phyloP scores from a whole-genome alignment of 441 rosid genomes.

The Erodium texanum region DNA sequence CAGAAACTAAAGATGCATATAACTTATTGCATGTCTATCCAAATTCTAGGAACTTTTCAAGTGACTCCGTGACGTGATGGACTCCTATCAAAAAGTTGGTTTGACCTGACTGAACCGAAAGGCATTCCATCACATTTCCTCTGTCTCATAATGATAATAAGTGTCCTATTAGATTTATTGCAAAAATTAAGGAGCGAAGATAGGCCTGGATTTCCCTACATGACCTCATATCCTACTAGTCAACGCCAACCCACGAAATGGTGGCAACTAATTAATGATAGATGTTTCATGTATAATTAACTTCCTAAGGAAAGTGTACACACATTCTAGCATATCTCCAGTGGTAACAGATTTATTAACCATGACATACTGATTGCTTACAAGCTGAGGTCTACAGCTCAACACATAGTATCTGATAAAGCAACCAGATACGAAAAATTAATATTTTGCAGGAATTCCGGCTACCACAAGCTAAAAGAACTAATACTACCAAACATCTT shows the following conservation, averaged over 20 bases:
- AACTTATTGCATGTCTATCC: no score
- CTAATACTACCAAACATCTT: background rate
- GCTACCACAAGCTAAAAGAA: background rate
- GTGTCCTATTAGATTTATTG: no score
- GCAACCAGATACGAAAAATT: background rate
- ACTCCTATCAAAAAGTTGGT: no score
- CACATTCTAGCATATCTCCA: background rate
- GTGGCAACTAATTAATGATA: background rate
- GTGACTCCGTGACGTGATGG: no score
- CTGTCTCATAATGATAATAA: no score
- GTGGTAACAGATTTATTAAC: background rate
- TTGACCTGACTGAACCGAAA: background rate
- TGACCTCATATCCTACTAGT: background rate
- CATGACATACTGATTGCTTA: background rate
- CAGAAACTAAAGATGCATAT: no score
- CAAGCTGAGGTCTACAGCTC: background rate
- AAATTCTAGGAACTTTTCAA: no score
- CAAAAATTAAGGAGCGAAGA: background rate
- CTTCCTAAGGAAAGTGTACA: no score
- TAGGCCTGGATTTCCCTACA: background rate
- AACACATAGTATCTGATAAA: no score
- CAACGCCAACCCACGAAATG: background rate
- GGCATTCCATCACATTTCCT: background rate
- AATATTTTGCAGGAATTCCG: no score
- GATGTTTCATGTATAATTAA: no score